Conservation (phyloP, 225 moss, liverwort and hornwort species). For the Takakia lepidozioides region DNA sequence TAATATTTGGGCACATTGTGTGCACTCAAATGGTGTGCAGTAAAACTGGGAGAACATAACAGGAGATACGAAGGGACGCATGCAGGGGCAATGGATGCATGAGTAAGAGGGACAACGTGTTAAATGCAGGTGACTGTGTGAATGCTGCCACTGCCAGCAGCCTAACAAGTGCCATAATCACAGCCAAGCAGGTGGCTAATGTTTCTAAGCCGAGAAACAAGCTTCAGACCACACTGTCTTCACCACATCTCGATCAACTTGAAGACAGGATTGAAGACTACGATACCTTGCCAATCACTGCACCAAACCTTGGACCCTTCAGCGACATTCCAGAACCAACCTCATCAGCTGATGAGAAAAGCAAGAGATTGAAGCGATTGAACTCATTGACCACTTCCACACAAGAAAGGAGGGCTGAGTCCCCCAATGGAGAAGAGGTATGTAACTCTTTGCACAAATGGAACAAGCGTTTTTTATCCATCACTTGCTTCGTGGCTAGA, state of each 20-base stretch:
- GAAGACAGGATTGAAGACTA: constrained; percentile 4
- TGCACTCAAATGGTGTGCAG: too few relatives aligned
- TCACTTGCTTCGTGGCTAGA: too few relatives aligned
- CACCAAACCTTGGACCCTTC: background rate
- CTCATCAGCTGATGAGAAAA: constrained; percentile 1
- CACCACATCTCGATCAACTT: background rate
- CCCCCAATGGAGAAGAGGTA: constrained; percentile 14
- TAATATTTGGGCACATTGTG: too few relatives aligned
- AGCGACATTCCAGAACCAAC: constrained; percentile 5
- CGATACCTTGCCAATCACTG: constrained; percentile 5
- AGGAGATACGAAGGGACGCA: too few relatives aligned
- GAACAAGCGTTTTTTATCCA: too few relatives aligned
- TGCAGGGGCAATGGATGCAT: too few relatives aligned
- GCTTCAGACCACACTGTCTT: constrained; percentile 12
- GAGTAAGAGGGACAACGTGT: too few relatives aligned
- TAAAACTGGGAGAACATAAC: too few relatives aligned
- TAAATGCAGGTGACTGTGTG: constrained; percentile 12
- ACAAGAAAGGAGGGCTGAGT: constrained; percentile 8
- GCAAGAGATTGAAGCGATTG: constrained; percentile 12
- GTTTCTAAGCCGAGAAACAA: constrained; percentile 29
- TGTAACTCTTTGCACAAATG: too few relatives aligned
- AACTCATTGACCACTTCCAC: constrained; percentile 3
- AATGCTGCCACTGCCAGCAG: constrained; percentile 1
- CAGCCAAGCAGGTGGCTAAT: constrained; percentile 16
- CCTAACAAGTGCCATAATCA: constrained; percentile 4